Base-by-base conservation (phyloP, 352 stramenopile species). In the Pythium oligandrum region DNA sequence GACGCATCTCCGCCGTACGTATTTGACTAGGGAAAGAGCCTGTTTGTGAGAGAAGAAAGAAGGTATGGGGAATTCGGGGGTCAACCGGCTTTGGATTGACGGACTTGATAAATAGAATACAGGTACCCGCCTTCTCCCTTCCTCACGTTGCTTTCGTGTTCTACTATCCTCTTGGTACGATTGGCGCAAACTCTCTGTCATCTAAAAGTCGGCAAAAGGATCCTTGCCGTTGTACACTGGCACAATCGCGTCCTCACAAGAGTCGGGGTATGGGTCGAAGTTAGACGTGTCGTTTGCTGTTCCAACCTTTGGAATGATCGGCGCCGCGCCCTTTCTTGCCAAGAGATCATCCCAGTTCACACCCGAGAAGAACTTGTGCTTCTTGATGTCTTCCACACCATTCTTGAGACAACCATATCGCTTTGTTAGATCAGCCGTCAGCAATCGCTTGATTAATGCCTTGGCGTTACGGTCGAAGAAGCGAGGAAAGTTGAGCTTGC, bases 221-320 rank as follows among this genome's bases (percentile, higher is more conserved):
- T 98, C 91, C 53, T 88, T 89, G 63, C 87, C 90, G 52, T 95
- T 90, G 76, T 95, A 98, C 52, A 94, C 83, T n/a, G 89, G 90
- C 33, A 95, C 81, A 59, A 85, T 79, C 38, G 90, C 81, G 53
- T 98, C 88, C 64, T 97, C 88, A 64, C 79, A 78, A 51, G 83
- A 89, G 59, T 98, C 95, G 32, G 93, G 95, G 73, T 99, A 99
- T 45, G 90, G 82, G 61, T 98, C 96, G 73, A 99, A 99, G 78
- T 98, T 98, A 47, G 82, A 97, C 57, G 95, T 98, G 69, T 99
- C 96, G 59, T 77, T 97, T 49, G 84, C 75, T 30, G 86, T 88
- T 45, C 70, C 75, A 52, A 98, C 82, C 48, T 93, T 79, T 37
- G 93, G 95, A 53, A 98, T 92, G 65, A 98, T 98, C 50, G 95